These are phyloP conservation scores for Botryotinia globosa DNA, from an alignment of 2,329 filamentous ascomycete genomes.

Conservation along the genomic window DNA sequence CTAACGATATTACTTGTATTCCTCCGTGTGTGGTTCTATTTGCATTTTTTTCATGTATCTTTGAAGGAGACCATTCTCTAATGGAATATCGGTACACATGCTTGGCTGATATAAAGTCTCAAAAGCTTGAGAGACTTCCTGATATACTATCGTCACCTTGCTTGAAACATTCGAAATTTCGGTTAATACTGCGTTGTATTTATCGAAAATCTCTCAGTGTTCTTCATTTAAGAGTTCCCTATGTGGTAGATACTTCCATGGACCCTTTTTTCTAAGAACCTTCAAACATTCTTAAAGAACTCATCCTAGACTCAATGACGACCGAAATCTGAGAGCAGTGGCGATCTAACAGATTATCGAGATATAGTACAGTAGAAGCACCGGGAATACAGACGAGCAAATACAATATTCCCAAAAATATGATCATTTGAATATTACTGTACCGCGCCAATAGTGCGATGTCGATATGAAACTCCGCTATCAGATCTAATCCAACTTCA, in stretches of 20 bases:
- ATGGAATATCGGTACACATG: background rate
- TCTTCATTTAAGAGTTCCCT: background rate
- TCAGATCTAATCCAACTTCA: background rate
- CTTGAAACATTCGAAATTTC: background rate
- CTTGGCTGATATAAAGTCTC: background rate
- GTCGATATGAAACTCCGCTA: background rate
- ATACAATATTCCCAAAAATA: background rate
- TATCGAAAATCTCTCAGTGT: background rate
- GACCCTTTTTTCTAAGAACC: accelerated
- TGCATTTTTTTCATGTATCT: background rate
- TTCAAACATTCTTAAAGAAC: background rate
- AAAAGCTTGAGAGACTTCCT: background rate
- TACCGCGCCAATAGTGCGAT: background rate
- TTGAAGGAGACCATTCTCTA: background rate
- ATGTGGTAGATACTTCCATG: background rate
- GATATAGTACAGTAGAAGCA: accelerated
- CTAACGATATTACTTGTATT: background rate
- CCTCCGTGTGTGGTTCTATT: no score
- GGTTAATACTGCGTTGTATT: background rate
- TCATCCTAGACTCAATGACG: background rate
- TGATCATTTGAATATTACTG: background rate
- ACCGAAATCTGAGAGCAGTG: background rate
- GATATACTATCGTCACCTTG: background rate
- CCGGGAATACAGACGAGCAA: background rate
- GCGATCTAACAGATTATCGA: background rate